Evolutionary conservation across 2,329 filamentous ascomycete genomes (phyloP).

Genomic region (Penicillium freii): DNA sequence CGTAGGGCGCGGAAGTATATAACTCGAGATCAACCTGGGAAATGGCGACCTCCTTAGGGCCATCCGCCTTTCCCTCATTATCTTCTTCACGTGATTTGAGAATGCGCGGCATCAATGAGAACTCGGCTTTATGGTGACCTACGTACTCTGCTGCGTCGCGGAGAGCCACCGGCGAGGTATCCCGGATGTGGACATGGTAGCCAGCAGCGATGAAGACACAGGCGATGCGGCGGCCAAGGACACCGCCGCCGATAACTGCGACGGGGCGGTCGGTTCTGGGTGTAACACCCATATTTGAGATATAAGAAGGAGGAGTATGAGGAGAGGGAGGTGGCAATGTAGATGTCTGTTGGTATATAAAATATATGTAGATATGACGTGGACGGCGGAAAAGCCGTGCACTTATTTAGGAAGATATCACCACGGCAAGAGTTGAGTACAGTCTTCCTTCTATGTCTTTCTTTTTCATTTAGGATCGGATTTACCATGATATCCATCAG

Average conservation of each 20-base stretch:
- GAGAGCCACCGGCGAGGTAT: conserved; percentile 27
- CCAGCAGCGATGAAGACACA: conserved; percentile 28
- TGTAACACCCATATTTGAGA: neutral
- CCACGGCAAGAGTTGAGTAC: neutral
- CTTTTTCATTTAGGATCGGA: neutral
- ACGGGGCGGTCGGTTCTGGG: conserved; percentile 30
- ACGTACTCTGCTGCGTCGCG: conserved; percentile 32
- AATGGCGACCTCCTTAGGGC: conserved; percentile 11
- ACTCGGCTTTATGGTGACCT: conserved; percentile 29
- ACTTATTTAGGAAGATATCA: neutral
- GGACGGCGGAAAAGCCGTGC: neutral
- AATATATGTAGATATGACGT: conserved; percentile 4
- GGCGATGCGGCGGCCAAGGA: conserved; percentile 40
- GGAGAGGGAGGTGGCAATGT: neutral
- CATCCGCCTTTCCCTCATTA: neutral
- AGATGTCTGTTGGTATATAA: neutral
- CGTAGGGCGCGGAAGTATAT: conserved; percentile 25
- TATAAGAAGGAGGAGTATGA: neutral
- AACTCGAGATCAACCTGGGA: conserved; percentile 22
- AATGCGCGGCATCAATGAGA: conserved; percentile 18
- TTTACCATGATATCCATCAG: neutral
- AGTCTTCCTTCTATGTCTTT: neutral
- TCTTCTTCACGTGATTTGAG: conserved; percentile 3
- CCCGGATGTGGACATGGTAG: conserved; percentile 28
- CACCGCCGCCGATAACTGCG: conserved; percentile 40